Evolutionary conservation across 441 rosid species (phyloP).

Genomic region (Syzygium malaccense): DNA sequence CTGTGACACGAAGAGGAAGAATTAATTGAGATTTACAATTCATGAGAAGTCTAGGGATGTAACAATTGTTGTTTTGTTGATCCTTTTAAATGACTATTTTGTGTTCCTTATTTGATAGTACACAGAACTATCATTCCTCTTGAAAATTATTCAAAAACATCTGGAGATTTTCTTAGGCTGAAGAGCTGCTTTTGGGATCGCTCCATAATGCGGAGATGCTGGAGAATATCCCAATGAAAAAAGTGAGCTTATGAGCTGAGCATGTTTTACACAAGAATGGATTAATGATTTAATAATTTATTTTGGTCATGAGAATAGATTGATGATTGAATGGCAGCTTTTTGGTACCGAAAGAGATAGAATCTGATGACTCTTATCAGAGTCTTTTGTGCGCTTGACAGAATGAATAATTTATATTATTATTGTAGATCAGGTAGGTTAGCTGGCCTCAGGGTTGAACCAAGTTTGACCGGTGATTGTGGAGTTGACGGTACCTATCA

Average conservation of each 20-base stretch:
- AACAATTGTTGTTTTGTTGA: not conserved
- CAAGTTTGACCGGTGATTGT: not conserved
- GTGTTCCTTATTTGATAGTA: not conserved
- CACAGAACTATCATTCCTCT: not conserved
- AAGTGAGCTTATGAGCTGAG: not conserved
- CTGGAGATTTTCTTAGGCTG: not conserved
- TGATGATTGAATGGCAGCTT: not conserved
- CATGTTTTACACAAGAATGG: not conserved
- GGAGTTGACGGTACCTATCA: not conserved
- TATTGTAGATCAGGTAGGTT: not conserved
- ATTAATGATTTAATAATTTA: not conserved
- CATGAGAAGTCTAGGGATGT: not conserved
- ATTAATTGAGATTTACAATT: not conserved
- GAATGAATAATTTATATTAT: not conserved
- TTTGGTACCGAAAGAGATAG: not conserved
- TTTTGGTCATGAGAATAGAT: not conserved
- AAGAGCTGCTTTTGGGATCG: not conserved
- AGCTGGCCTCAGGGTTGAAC: not conserved
- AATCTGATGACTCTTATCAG: not conserved
- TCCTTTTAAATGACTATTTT: not conserved
- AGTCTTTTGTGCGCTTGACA: not conserved
- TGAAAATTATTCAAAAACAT: not conserved
- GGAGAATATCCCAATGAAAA: not conserved
- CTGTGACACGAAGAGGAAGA: not conserved
- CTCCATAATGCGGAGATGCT: not conserved